phyloP scores from a whole-genome alignment of 1,284 basidiomycete genomes.

The Trichosporon coremiiforme region DNA sequence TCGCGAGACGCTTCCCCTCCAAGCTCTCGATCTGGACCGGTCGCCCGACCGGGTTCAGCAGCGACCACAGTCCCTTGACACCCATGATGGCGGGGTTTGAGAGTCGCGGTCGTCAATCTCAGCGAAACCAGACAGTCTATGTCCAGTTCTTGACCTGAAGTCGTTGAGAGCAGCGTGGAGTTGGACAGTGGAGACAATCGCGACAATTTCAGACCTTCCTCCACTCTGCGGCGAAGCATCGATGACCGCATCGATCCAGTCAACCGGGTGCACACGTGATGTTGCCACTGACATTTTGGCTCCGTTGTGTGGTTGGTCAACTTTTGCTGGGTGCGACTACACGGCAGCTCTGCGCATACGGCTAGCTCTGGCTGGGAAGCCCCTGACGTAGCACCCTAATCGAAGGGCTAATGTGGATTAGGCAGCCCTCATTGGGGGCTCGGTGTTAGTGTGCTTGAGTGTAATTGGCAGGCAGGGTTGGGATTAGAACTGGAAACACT shows the following conservation, averaged over 20 bases:
- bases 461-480: background rate
- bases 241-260: slow-evolving; percentile 13
- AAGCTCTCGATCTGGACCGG: slow-evolving; percentile 89
- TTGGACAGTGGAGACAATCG: background rate
- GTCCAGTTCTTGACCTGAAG: slow-evolving; percentile 11
- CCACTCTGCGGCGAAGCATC: background rate
- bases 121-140: background rate
- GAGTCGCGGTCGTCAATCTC: background rate
- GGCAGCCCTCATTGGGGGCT: background rate
- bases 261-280: slow-evolving; percentile 8
- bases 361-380: background rate
- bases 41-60: slow-evolving; percentile 84
- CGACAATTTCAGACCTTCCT: slow-evolving; percentile 10
- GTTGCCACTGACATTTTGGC: background rate
- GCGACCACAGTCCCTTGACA: slow-evolving; percentile 91
- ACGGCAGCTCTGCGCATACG: background rate
- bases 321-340: background rate
- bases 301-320: background rate
- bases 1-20: slow-evolving; percentile 87
- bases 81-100: slow-evolving; percentile 64
- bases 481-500: background rate
- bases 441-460: background rate
- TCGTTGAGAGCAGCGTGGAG: background rate
- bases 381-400: background rate
- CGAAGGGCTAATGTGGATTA: background rate